Conservation (phyloP, 257 asterid genomes). For the Przewalskia tangutica region DNA sequence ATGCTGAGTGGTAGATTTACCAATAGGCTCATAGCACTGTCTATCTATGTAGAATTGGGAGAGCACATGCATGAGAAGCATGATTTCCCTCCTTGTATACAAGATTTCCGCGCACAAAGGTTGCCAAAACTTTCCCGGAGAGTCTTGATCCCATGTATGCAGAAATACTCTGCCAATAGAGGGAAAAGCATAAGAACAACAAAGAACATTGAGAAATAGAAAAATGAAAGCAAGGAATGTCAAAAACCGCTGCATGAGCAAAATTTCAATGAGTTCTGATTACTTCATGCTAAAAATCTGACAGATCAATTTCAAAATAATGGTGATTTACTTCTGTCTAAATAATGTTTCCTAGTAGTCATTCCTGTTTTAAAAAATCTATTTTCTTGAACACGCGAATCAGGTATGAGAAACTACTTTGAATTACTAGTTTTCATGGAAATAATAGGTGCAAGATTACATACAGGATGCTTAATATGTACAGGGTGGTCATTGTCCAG, state of each 20-base stretch:
- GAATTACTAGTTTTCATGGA: neutral
- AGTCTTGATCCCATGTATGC: constrained; percentile 87
- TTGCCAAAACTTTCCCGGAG: constrained; percentile 61
- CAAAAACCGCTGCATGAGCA: neutral
- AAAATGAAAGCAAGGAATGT: neutral
- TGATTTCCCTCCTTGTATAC: constrained; percentile 60
- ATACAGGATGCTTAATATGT: constrained; percentile 64
- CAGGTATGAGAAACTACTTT: neutral
- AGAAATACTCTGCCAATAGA: constrained; percentile 54
- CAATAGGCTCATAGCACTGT: neutral
- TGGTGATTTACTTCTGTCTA: neutral
- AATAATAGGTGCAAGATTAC: neutral
- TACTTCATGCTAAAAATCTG: neutral
- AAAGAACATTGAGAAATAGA: neutral
- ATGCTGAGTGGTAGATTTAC: neutral
- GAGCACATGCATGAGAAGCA: constrained; percentile 72
- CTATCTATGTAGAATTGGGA: constrained; percentile 37
- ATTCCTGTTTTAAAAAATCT: neutral
- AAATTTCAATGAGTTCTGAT: neutral
- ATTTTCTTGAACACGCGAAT: neutral
- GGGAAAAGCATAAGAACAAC: neutral
- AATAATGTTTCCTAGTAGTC: neutral
- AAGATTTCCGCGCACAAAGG: constrained; percentile 70
- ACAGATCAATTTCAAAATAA: neutral
- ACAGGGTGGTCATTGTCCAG: constrained; percentile 54